Evolutionary conservation across 176 grass and related monocot species (phyloP).

Genomic region (Aechmea fasciata): DNA sequence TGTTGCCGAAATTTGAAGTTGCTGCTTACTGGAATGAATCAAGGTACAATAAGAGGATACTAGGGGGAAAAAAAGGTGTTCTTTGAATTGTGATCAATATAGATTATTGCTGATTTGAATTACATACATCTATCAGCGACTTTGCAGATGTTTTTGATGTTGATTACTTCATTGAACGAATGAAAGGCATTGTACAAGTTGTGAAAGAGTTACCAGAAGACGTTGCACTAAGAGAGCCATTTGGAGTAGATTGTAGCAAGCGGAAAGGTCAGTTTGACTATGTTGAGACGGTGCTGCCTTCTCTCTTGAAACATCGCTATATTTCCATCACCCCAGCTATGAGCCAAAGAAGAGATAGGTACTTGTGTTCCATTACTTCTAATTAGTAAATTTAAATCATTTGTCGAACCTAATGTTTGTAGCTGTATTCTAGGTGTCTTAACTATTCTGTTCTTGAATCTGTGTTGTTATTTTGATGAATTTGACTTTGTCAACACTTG

Average conservation of each 20-base stretch:
- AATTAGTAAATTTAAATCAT: too few relatives aligned
- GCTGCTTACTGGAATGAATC: slow-evolving; percentile 97
- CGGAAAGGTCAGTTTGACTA: slow-evolving; percentile 82
- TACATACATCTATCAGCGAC: slow-evolving; percentile 42
- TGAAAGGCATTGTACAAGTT: slow-evolving; percentile 67
- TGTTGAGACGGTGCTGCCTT: slow-evolving; percentile 53
- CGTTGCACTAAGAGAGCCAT: slow-evolving; percentile 61
- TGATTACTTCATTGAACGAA: slow-evolving; percentile 83
- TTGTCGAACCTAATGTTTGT: too few relatives aligned
- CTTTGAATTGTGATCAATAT: background rate
- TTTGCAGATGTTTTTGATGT: slow-evolving; percentile 93
- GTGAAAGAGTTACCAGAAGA: slow-evolving; percentile 64
- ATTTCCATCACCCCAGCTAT: slow-evolving; percentile 77
- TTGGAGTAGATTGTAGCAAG: slow-evolving; percentile 82
- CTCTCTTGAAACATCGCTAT: slow-evolving; percentile 62
- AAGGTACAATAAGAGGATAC: slow-evolving; percentile 42
- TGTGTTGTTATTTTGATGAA: too few relatives aligned
- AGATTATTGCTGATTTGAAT: slow-evolving; percentile 21
- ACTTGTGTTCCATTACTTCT: background rate
- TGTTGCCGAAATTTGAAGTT: slow-evolving; percentile 87
- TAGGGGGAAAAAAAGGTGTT: slow-evolving; percentile 1
- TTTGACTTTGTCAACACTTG: too few relatives aligned
- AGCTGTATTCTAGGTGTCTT: too few relatives aligned
- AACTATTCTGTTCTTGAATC: too few relatives aligned
- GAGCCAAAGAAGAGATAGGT: slow-evolving; percentile 95